Conservation (phyloP, 768 basidiomycete genomes). For the Psilocybe tampanensis region DNA sequence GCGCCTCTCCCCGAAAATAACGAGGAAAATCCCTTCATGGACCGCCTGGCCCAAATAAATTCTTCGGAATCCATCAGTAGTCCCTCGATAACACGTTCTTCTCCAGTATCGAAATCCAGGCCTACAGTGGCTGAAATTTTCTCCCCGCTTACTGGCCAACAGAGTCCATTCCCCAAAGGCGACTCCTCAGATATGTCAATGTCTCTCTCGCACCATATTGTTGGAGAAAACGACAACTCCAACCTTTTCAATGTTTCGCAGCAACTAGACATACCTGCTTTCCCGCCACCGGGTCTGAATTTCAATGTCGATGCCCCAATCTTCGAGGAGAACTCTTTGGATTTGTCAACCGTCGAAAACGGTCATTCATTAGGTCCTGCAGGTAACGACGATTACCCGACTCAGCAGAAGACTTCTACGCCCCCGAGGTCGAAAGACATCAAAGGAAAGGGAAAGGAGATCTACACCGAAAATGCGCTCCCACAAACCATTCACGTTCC, state of each 20-base stretch:
- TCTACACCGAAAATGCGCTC: slow-evolving; percentile 19
- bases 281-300: slow-evolving; percentile 45
- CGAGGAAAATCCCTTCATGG: slow-evolving; percentile 30
- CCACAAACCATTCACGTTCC: slow-evolving; percentile 19
- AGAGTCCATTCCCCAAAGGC: slow-evolving; percentile 16
- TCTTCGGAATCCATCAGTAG: slow-evolving; percentile 29
- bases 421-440: slow-evolving; percentile 35
- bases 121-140: slow-evolving; percentile 56
- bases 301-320: slow-evolving; percentile 40
- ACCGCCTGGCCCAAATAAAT: slow-evolving; percentile 30
- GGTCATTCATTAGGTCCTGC: slow-evolving; percentile 22
- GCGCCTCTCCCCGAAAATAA: slow-evolving; percentile 25
- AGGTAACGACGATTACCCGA: slow-evolving; percentile 16
- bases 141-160: slow-evolving; percentile 36
- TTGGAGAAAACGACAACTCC: slow-evolving; percentile 42
- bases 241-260: slow-evolving; percentile 63
- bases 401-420: slow-evolving; percentile 45
- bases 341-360: slow-evolving; percentile 35
- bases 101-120: slow-evolving; percentile 37
- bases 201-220: slow-evolving; percentile 33
- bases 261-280: slow-evolving; percentile 51
- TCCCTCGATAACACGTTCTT: slow-evolving; percentile 31
- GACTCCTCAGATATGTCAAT: slow-evolving; percentile 26
- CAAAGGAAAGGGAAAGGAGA: slow-evolving; percentile 43
- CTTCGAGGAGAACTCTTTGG: slow-evolving; percentile 35